A percentile compares a stretch with the other conserved stretches of the same genome.
Conservation (phyloP, 768 basidiomycete species). For the Dioszegia aurantiaca region DNA sequence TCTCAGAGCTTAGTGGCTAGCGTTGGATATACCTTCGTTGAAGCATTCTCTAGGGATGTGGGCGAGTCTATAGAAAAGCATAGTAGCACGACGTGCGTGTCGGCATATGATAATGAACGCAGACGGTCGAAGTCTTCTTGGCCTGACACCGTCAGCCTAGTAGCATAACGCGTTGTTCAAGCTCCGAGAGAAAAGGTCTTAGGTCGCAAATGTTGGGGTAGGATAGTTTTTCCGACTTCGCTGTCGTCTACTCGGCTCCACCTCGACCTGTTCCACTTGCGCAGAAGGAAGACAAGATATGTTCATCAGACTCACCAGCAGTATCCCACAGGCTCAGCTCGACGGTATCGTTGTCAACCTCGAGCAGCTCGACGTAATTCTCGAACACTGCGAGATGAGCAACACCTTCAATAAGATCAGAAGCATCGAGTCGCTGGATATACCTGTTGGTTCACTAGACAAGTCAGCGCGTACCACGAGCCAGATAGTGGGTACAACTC, state of each 20-base stretch:
- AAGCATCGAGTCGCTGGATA: not conserved
- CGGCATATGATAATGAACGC: slow-evolving; percentile 90
- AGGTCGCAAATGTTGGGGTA: too few relatives aligned
- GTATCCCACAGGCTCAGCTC: slow-evolving; percentile 97
- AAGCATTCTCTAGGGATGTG: slow-evolving; percentile 92
- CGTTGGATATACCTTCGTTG: slow-evolving; percentile 65
- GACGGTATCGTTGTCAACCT: slow-evolving; percentile 78
- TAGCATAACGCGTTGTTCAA: too few relatives aligned
- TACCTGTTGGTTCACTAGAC: slow-evolving; percentile 45
- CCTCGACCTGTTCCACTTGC: too few relatives aligned
- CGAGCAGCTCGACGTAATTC: slow-evolving; percentile 89
- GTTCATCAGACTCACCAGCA: slow-evolving; percentile 75
- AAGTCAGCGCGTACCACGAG: not conserved
- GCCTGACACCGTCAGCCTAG: slow-evolving; percentile 20
- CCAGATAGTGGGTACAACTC: slow-evolving; percentile 49
- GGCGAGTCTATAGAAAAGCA: slow-evolving; percentile 98
- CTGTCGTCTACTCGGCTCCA: not conserved
- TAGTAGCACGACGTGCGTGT: slow-evolving; percentile 92
- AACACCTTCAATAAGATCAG: not conserved
- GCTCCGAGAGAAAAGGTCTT: not conserved
- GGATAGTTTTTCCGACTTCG: too few relatives aligned
- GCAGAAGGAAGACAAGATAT: too few relatives aligned
- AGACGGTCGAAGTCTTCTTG: slow-evolving; percentile 71
- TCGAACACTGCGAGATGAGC: slow-evolving; percentile 76
- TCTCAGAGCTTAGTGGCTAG: too few relatives aligned